A percentile compares a stretch with the other conserved stretches of the same genome.
Evolutionary conservation across 129 eudicot species (phyloP).

Genomic region (Oenanthe sinensis): DNA sequence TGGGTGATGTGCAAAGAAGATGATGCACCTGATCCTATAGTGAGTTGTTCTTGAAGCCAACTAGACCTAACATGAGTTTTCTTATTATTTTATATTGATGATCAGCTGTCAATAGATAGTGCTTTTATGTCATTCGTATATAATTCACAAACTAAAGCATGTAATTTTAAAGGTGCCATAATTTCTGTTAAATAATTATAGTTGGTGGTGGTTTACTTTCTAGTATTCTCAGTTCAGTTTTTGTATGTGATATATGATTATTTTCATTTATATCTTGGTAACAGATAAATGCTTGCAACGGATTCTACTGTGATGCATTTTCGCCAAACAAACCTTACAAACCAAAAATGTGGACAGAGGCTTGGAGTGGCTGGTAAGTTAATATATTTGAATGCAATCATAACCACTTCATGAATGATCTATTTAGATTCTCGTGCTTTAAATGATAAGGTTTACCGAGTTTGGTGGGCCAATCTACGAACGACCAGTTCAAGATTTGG

Average conservation of each 20-base stretch:
- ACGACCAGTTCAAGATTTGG: conserved; percentile 89
- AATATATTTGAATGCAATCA: not conserved
- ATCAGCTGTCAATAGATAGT: not conserved
- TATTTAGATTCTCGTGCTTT: not conserved
- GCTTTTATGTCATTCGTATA: not conserved
- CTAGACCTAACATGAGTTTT: not conserved
- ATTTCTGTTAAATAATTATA: not conserved
- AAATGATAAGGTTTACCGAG: conserved; percentile 62
- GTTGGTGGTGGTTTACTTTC: not conserved
- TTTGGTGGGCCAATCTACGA: conserved; percentile 63
- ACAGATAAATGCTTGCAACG: conserved; percentile 93
- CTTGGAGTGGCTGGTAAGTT: conserved; percentile 93
- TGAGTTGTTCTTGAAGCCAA: conserved; percentile 17
- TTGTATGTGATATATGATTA: conserved; percentile 3
- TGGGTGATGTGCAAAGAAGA: conserved; percentile 96
- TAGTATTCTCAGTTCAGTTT: not conserved
- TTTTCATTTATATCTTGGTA: not conserved
- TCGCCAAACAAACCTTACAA: conserved; percentile 76
- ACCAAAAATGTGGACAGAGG: conserved; percentile 93
- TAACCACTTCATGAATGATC: conserved; percentile 1
- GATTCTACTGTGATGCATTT: conserved; percentile 79
- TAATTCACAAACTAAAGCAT: not conserved
- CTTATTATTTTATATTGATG: not conserved
- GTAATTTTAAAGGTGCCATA: not conserved
- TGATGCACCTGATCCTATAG: conserved; percentile 92